A percentile compares a stretch with the other conserved stretches of the same genome.
Evolutionary conservation across 2,329 filamentous ascomycete species (phyloP).

Genomic region (Clonostachys solani): DNA sequence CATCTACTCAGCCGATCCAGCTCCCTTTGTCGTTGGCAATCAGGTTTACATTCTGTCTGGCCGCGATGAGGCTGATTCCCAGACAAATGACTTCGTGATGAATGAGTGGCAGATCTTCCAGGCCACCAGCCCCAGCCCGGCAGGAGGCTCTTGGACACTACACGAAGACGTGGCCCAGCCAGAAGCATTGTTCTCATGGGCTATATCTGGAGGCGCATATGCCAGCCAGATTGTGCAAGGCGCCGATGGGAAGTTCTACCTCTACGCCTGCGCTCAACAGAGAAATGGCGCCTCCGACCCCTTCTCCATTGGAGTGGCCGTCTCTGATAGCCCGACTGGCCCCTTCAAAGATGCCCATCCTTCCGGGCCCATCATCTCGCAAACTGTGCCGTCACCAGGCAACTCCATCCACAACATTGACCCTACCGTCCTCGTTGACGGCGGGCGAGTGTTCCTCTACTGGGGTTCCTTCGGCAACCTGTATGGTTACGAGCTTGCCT

Average conservation of each 20-base stretch:
- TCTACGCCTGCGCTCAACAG: slow-evolving; percentile 27
- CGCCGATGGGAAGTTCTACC: slow-evolving; percentile 24
- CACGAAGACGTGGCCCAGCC: slow-evolving; percentile 21
- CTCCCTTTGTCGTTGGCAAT: slow-evolving; percentile 26
- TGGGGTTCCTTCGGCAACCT: slow-evolving; percentile 30
- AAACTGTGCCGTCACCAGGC: slow-evolving; percentile 18
- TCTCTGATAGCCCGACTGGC: slow-evolving; percentile 23
- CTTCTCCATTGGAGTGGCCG: slow-evolving; percentile 31
- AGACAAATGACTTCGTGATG: slow-evolving; percentile 25
- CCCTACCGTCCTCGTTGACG: slow-evolving; percentile 26
- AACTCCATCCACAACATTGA: slow-evolving; percentile 34
- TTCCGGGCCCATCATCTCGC: slow-evolving; percentile 25
- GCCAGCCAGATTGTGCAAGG: slow-evolving; percentile 28
- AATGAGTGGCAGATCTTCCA: slow-evolving; percentile 29
- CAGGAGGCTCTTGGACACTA: slow-evolving; percentile 23
- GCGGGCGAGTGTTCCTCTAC: slow-evolving; percentile 27
- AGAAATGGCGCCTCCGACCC: slow-evolving; percentile 17
- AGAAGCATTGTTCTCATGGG: slow-evolving; percentile 25
- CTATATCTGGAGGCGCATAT: slow-evolving; percentile 22
- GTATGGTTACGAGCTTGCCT: slow-evolving; percentile 21
- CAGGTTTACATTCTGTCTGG: slow-evolving; percentile 29
- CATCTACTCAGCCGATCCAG: slow-evolving; percentile 30
- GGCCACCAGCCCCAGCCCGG: slow-evolving; percentile 17
- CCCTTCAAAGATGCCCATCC: slow-evolving; percentile 28
- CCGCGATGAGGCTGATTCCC: slow-evolving; percentile 20